Evolutionary conservation across 495 filamentous ascomycete species (phyloP), one percentile per base, ranked within the genome.

Genomic region (Penicillium subrubescens): DNA sequence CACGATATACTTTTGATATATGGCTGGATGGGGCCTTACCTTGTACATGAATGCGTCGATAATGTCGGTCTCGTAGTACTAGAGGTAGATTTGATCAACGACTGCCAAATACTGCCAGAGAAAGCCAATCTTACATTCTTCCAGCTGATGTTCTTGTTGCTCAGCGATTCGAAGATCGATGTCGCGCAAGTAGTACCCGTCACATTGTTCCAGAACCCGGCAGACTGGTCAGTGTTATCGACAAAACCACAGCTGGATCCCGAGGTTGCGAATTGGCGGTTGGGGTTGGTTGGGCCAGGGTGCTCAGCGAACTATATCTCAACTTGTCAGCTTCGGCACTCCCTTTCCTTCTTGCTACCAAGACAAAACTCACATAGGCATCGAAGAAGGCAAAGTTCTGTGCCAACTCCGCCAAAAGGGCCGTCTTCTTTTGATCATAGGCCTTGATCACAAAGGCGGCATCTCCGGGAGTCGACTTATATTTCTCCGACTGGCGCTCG

Each of bases 61-160:
- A 52, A 78, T 79, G 52, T 77, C 75, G 10, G 77, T 78, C 62
- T 80, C 77, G 43, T 79, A 80, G 68, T 81, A 79, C 75, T 79
- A 66, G 6, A 34, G 35, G 27, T 50, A 12, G 1, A 15, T 41
- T 52, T 17, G 19, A 61, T 55, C 27, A 29, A 12, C 8, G 5
- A 15, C 31, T 50, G 31, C 15, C 5, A 23, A 11, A 46, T 23
- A 33, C n/a, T 12, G 7, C 27, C 10, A 12, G 8, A 31, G 25
- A 6, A 27, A 10, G 5, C 27, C 53, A 39, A 19, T 25, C 69
- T 59, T 66, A 75, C 73, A 39, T 77, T 80, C 68, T 77, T 76
- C 78, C 73, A 77, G 60, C 54, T 72, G 59, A 77, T 70, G 19
- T 69, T 68, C 55, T 74, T 73, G 6, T 75, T 74, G 62, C 67